These are phyloP conservation scores for Phytophthora fragariae DNA, from an alignment of 352 stramenopile genomes.

Conservation along the genomic window DNA sequence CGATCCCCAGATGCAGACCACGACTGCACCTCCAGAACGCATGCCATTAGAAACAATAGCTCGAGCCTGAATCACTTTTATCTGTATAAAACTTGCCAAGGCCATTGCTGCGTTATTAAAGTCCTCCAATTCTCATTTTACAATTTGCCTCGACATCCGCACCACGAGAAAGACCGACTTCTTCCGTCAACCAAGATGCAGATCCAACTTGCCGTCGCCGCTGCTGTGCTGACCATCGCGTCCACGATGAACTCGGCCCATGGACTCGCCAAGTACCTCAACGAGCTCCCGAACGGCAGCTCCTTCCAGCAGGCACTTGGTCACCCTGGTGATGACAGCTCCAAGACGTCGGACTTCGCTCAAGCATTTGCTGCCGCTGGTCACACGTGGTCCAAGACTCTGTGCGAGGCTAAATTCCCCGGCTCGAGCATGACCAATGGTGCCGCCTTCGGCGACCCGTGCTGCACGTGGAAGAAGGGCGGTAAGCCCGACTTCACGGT, in stretches of 20 bases:
- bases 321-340: conserved; percentile 39
- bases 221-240: conserved; percentile 18
- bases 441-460: conserved; percentile 38
- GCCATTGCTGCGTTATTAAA: neutral
- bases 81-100: neutral
- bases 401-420: conserved; percentile 50
- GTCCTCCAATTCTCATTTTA: conserved; percentile 15
- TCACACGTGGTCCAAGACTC: conserved; percentile 36
- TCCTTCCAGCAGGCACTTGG: conserved; percentile 45
- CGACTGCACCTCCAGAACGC: conserved; percentile 6
- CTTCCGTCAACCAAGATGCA: conserved; percentile 18
- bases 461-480: conserved; percentile 48
- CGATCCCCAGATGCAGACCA: neutral
- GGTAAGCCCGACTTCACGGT: conserved; percentile 42
- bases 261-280: conserved; percentile 40
- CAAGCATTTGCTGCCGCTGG: conserved; percentile 39
- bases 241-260: conserved; percentile 18
- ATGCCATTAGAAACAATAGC: conserved; percentile 1
- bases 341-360: conserved; percentile 46
- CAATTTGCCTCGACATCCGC: conserved; percentile 25
- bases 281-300: conserved; percentile 52
- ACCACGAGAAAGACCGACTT: conserved; percentile 4
- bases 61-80: conserved; percentile 2
- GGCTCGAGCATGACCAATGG: conserved; percentile 47
- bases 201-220: conserved; percentile 20